Percentiles rank a stretch among this genome's conserved stretches.
phyloP scores from a whole-genome alignment of 108 stramenopile species.

The Skeletonema menzelii region DNA sequence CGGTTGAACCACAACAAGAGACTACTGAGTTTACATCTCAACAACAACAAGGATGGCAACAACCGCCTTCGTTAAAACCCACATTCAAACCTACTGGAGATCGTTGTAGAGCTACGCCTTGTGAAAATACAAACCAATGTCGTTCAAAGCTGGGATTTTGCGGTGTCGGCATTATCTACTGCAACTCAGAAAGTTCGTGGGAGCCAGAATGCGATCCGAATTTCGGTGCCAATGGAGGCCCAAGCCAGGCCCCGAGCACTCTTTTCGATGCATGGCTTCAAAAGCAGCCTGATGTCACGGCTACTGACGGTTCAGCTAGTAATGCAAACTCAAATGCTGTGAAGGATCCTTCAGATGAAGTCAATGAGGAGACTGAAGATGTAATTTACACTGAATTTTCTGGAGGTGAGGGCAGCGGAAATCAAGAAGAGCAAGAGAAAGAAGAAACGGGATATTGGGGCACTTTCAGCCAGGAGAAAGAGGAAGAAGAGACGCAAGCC shows the following conservation, averaged over 20 bases:
- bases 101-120: conserved; percentile 1
- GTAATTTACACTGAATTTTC: background rate
- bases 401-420: background rate
- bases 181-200: conserved; percentile 29
- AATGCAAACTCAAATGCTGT: background rate
- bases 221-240: background rate
- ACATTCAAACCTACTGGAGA: conserved; percentile 14
- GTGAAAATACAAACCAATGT: conserved; percentile 17
- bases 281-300: background rate
- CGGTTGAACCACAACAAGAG: background rate
- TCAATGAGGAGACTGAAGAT: background rate
- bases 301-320: background rate
- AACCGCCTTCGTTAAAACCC: conserved; percentile 8
- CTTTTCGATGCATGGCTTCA: background rate
- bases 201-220: conserved; percentile 25
- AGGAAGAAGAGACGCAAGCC: background rate
- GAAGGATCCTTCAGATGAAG: background rate
- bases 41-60: no score
- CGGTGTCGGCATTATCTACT: conserved; percentile 13
- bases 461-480: background rate
- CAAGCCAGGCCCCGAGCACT: background rate
- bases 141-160: conserved; percentile 15
- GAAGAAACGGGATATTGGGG: background rate
- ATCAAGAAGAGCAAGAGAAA: no score
- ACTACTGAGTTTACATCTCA: background rate